Base-by-base conservation (phyloP, 768 basidiomycete genomes). In the Hygrophorus russula region DNA sequence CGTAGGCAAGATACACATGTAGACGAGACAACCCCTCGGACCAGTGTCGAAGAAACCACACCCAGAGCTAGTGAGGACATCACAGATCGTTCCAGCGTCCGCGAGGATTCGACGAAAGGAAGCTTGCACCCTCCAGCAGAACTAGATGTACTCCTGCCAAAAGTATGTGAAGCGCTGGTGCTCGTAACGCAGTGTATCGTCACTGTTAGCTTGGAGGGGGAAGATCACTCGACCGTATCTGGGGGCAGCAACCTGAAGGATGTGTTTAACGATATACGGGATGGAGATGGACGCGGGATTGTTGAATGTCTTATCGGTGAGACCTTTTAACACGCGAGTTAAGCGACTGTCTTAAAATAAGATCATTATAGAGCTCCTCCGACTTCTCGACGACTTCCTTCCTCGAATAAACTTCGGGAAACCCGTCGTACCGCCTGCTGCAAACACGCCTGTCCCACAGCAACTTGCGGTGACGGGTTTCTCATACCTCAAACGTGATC, bases 401-500 rank as follows among this genome's bases (percentile, higher is more conserved):
- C 92, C 91, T 6, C 77, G 88, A 11, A 81, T 92, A 47, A 80
- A 85, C 50, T 84, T 91, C 54, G 80, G 82, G 35, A 81, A 76
- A 58, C 69, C 76, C 2, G 68, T 82, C 32, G 17, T 51, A 28
- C 43, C 53, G 14, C 50, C 51, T 15, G 53, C 51, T 36, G 51
- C 56, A 36, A 58, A 53, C 41, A 48, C 56, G 41, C 50, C 54
- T 36, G 55, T 57, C 41, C 49, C 58, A 18, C 47, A 53, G 51
- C 53, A 58, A 41, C 55, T 58, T 51, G 74, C 72, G 42, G 55
- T 66, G 35, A 65, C 70, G n/a, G 79, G 82, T 11, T 91, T 94
- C 58, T 69, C 73, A 1, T 87, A 88, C 57, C 65, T 96, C 46
- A 94, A 94, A 61, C 74, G 89, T 36, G 88, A 93, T 62, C 70